Evolutionary conservation across 2,329 filamentous ascomycete genomes (phyloP).

Genomic region (Sporothrix phasma): DNA sequence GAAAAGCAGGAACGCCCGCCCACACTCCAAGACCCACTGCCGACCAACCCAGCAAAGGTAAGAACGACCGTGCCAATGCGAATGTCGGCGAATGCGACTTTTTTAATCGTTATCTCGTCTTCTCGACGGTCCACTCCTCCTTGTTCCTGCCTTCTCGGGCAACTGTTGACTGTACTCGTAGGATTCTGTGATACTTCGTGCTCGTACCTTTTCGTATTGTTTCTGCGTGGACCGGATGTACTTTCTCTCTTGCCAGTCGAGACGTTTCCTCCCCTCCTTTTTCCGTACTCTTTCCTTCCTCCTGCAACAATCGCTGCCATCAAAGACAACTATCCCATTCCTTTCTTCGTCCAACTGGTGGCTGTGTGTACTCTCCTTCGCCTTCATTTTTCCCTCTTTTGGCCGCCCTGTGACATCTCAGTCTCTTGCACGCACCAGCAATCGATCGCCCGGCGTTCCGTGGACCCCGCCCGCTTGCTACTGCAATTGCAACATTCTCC

Average conservation of each 20-base stretch:
- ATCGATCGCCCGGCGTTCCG: conserved; percentile 7
- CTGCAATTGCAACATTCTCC: conserved; percentile 4
- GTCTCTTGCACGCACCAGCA: not conserved
- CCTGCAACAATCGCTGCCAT: not conserved
- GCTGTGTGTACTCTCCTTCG: not conserved
- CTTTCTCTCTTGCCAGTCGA: not conserved
- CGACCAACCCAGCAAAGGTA: not conserved
- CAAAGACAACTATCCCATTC: not conserved
- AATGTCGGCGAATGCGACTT: not conserved
- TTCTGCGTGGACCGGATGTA: not conserved
- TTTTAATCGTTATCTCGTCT: not conserved
- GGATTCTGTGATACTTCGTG: not conserved
- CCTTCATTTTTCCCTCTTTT: not conserved
- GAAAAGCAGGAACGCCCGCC: conserved; percentile 5
- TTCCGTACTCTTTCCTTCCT: not conserved
- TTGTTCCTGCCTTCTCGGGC: not conserved
- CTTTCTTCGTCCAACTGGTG: not conserved
- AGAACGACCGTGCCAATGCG: not conserved
- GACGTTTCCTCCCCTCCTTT: not conserved
- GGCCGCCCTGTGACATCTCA: not conserved
- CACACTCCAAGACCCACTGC: not conserved
- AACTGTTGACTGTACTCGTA: not conserved
- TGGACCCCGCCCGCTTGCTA: conserved; percentile 3
- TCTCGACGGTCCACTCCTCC: not conserved
- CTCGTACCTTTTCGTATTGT: not conserved